Evolutionary conservation across 1,284 basidiomycete species (phyloP).

Genomic region (Pseudozyma tsukubaensis): DNA sequence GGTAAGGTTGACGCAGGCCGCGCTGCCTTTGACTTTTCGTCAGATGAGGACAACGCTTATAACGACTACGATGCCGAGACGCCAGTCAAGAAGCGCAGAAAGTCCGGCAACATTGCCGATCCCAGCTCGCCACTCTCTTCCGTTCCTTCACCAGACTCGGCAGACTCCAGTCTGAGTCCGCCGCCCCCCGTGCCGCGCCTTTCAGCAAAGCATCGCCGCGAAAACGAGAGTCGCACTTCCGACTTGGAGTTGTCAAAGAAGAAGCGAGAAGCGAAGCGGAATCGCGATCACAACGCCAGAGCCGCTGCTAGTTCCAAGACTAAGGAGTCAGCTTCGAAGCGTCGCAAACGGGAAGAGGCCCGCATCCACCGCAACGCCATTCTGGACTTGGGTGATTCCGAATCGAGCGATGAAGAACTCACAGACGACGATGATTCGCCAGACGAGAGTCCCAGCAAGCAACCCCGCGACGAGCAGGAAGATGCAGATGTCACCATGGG

Average conservation of each 20-base stretch:
- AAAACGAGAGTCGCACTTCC: slow-evolving; percentile 26
- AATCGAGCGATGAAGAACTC: slow-evolving; percentile 41
- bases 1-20: slow-evolving; percentile 20
- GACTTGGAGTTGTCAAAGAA: slow-evolving; percentile 45
- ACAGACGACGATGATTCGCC: slow-evolving; percentile 10
- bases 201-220: slow-evolving; percentile 30
- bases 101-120: slow-evolving; percentile 44
- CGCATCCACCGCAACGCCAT: slow-evolving; percentile 45
- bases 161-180: slow-evolving; percentile 25
- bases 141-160: slow-evolving; percentile 37
- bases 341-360: slow-evolving; percentile 37
- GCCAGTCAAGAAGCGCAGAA: slow-evolving; percentile 47
- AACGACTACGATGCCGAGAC: slow-evolving; percentile 18
- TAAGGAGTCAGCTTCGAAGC: slow-evolving; percentile 37
- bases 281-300: slow-evolving; percentile 13
- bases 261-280: slow-evolving; percentile 31
- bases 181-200: slow-evolving; percentile 28
- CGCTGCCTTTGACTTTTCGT: slow-evolving; percentile 20
- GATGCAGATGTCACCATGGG: slow-evolving; percentile 17
- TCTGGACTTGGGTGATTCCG: slow-evolving; percentile 45
- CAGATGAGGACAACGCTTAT: slow-evolving; percentile 24
- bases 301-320: slow-evolving; percentile 4
- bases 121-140: slow-evolving; percentile 53
- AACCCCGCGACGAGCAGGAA: slow-evolving; percentile 2
- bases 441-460: slow-evolving; percentile 1